These are phyloP conservation scores for Neurospora sp. DNA, from an alignment of 495 filamentous ascomycete species.

Conservation along the genomic window DNA sequence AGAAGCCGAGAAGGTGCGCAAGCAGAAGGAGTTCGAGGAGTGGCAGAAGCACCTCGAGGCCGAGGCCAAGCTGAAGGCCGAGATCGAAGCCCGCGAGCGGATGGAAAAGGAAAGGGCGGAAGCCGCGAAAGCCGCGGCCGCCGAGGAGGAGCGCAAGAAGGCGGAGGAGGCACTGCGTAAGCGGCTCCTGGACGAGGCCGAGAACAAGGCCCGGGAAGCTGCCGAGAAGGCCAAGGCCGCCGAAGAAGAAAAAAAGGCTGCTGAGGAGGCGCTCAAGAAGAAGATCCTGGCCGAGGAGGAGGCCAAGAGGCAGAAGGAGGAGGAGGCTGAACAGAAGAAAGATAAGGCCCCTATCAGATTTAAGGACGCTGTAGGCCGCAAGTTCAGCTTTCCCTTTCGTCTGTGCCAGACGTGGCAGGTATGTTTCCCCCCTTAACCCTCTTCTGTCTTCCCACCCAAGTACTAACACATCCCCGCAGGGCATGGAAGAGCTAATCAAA, in stretches of 20 bases:
- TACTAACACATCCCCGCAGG: constrained; percentile 31
- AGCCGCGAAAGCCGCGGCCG: constrained; percentile 24
- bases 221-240: constrained; percentile 14
- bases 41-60: constrained; percentile 33
- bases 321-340: constrained; percentile 43
- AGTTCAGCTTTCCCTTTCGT: constrained; percentile 78
- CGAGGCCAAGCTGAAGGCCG: constrained; percentile 36
- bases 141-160: constrained; percentile 20
- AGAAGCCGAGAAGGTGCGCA: constrained; percentile 31
- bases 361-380: constrained; percentile 77
- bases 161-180: constrained; percentile 17
- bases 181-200: constrained; percentile 1
- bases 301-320: constrained; percentile 32
- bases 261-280: constrained; percentile 38
- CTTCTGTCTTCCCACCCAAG: too few species aligned
- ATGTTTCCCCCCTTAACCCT: too few species aligned
- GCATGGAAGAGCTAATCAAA: constrained; percentile 78
- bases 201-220: constrained; percentile 9
- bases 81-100: constrained; percentile 32
- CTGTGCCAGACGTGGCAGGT: constrained; percentile 74
- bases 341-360: constrained; percentile 58
- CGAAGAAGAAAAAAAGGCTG: constrained; percentile 28
- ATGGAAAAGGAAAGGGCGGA: constrained; percentile 26
- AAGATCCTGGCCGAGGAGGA: constrained; percentile 28
- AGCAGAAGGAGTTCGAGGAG: constrained; percentile 37